Evolutionary conservation across 768 basidiomycete species (phyloP).

Genomic region (Russula brevipes): DNA sequence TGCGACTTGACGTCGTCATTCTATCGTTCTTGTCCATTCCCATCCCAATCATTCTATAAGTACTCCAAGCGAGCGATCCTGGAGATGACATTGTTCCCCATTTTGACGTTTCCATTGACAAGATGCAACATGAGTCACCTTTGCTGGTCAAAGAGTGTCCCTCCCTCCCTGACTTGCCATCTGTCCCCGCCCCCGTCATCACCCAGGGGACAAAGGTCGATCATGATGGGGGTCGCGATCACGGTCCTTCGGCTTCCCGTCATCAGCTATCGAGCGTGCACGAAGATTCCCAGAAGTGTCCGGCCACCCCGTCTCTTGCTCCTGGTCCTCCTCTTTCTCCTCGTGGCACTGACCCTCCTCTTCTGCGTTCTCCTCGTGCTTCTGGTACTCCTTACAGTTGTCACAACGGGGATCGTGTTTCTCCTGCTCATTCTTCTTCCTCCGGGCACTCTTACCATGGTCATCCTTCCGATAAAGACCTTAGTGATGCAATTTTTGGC

Average conservation of each 20-base stretch:
- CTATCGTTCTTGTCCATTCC: not conserved
- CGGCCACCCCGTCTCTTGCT: conserved; percentile 11
- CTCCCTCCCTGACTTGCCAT: not conserved
- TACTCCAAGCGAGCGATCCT: conserved; percentile 22
- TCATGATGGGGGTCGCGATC: not conserved
- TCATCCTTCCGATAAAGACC: conserved; percentile 19
- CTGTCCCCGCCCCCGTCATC: not conserved
- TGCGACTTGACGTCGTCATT: conserved; percentile 20
- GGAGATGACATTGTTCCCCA: conserved; percentile 22
- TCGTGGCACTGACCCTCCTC: conserved; percentile 15
- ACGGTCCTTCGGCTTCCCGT: conserved; percentile 17
- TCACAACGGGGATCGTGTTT: conserved; percentile 11
- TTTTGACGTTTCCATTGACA: conserved; percentile 9
- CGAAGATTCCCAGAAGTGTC: conserved; percentile 11
- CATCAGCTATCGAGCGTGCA: conserved; percentile 17
- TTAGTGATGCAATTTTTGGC: conserved; percentile 24
- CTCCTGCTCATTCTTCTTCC: conserved; percentile 22
- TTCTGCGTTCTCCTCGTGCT: conserved; percentile 21
- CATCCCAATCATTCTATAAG: conserved; percentile 9
- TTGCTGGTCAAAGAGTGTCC: conserved; percentile 19
- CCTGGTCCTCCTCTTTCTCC: conserved; percentile 20
- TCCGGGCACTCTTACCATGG: conserved; percentile 14
- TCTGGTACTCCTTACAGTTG: conserved; percentile 17
- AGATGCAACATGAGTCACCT: conserved; percentile 11
- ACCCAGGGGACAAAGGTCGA: conserved; percentile 1